Evolutionary conservation across 768 basidiomycete genomes (phyloP), one percentile per base, ranked within the genome.

Genomic region (Boletellus emodensis): DNA sequence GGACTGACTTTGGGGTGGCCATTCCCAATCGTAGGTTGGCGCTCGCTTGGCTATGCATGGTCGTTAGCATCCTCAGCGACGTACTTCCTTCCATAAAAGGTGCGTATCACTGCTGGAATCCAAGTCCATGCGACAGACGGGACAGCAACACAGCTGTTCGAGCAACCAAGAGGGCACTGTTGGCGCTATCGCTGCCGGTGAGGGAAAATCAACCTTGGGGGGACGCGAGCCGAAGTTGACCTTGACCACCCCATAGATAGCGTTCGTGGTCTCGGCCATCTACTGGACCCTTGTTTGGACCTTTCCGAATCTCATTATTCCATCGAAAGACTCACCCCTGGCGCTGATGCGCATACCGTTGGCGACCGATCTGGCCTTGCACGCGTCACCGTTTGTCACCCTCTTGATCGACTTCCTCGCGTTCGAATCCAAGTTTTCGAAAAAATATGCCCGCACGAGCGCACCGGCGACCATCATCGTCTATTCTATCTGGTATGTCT

Each of bases 121-220:
- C 28, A 12, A 18, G 22, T 42, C 36, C 20, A 9, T 10, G 28
- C 30, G 13, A 17, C 45, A 44, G 50, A 48, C 8, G 18, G 17
- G 22, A 17, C 38, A 18, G 4, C 2, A 12, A 45, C 43, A 26
- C 22, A 60, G 50, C 36, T 38, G 20, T 48, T 18, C 58, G 42
- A 55, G 80, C 78, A 1, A 26, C 77, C 40, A 90, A 88, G 62
- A 77, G 86, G 32, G 64, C 67, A 10, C 61, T 87, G 14, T 67
- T 86, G 54, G 77, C 90, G 57, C 68, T 85, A 34, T 77, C 87
- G 3, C 61, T 91, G 52, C 87, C 87, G 1, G 85, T 88, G 61
- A 57, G 37, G 34, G 4, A 2, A 34, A 35, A 12, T 13, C 20
- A 24, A 2, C 11, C 28, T 28, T 32, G 33, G 1, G 15, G 15